phyloP scores from a whole-genome alignment of 345 rosid genomes.

The Atalantia buxifolia region DNA sequence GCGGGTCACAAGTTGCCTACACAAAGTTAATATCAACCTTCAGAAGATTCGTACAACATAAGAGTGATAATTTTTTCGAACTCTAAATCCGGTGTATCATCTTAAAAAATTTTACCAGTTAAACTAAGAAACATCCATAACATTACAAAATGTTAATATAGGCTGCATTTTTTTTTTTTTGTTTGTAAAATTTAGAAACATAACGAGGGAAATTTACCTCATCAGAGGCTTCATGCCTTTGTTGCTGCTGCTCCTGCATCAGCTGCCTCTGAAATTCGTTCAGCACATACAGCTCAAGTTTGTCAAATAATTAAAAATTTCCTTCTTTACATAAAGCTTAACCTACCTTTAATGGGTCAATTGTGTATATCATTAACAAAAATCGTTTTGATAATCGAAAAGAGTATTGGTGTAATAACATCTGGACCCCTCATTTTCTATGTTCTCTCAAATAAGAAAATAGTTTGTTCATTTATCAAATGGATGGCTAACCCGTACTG shows the following conservation, averaged over 20 bases:
- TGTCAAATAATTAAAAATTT: not conserved
- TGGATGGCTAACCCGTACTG: not conserved
- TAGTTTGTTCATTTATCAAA: not conserved
- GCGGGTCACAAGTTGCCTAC: not conserved
- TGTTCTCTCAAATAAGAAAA: not conserved
- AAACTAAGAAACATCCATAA: too few relatives aligned
- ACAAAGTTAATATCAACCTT: not conserved
- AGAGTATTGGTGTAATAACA: too few relatives aligned
- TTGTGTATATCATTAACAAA: not conserved
- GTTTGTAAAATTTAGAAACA: too few relatives aligned
- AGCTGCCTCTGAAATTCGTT: conserved; percentile 2
- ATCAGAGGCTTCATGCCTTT: not conserved
- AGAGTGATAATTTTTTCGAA: too few relatives aligned
- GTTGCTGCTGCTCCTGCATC: not conserved
- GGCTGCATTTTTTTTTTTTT: too few relatives aligned
- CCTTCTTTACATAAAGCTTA: not conserved
- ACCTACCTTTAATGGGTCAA: not conserved
- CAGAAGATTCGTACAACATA: not conserved
- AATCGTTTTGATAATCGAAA: not conserved
- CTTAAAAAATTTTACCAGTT: too few relatives aligned
- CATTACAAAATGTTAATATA: too few relatives aligned
- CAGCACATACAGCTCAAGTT: not conserved
- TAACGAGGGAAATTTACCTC: not conserved
- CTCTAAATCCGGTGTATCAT: too few relatives aligned
- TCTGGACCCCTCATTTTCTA: not conserved